phyloP scores from a whole-genome alignment of 1,139 yeast genomes.

The Nadsonia commutata region DNA sequence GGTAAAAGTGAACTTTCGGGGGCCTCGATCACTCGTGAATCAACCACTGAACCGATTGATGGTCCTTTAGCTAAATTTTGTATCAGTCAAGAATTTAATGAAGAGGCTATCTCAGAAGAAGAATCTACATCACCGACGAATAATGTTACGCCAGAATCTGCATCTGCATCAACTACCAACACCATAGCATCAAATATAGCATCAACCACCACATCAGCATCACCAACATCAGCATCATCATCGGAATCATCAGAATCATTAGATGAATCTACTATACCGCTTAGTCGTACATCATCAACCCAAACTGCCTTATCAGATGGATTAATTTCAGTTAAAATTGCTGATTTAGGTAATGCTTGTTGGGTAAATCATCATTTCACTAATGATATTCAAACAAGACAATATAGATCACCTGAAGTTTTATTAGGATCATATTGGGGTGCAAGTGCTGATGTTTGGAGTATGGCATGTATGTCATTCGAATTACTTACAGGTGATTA shows the following conservation, averaged over 20 bases:
- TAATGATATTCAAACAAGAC: slow-evolving; percentile 75
- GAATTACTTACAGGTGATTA: slow-evolving; percentile 78
- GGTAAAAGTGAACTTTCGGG: too few relatives aligned
- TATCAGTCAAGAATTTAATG: slow-evolving; percentile 7
- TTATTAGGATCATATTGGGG: slow-evolving; percentile 64
- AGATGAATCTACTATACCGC: background rate
- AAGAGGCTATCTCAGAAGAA: background rate
- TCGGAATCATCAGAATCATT: background rate
- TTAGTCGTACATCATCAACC: slow-evolving; percentile 3
- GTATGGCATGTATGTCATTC: slow-evolving; percentile 65
- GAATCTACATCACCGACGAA: background rate
- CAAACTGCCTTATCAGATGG: slow-evolving; percentile 22
- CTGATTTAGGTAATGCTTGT: slow-evolving; percentile 81
- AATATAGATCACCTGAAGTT: slow-evolving; percentile 74
- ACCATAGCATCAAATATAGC: slow-evolving; percentile 5
- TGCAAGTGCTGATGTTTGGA: slow-evolving; percentile 73
- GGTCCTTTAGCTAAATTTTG: slow-evolving; percentile 14
- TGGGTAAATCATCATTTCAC: slow-evolving; percentile 62
- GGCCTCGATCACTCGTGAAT: slow-evolving; percentile 2
- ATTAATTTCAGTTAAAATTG: slow-evolving; percentile 46
- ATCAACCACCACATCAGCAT: background rate
- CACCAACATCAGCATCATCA: too few relatives aligned
- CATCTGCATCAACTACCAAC: slow-evolving; percentile 5
- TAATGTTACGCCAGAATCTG: slow-evolving; percentile 4
- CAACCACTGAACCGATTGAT: slow-evolving; percentile 11